Conservation (phyloP, 1,284 basidiomycete species). For the Xerocomus amazonicus region DNA sequence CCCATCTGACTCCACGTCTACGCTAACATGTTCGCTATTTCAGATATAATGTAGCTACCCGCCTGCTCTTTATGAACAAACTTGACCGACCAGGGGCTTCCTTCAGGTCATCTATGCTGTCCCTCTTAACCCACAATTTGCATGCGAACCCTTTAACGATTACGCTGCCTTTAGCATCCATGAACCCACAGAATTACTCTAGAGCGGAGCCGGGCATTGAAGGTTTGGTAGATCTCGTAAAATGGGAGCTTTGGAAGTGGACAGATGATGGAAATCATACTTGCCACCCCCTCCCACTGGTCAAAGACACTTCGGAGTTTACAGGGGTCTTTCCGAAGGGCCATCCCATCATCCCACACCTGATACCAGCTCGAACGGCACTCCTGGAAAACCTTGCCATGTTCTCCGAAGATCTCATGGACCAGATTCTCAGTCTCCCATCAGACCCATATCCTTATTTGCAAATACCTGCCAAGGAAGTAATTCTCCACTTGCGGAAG, state of each 20-base stretch:
- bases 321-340: conserved; percentile 44
- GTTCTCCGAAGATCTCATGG: conserved; percentile 77
- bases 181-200: conserved; percentile 59
- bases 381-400: conserved; percentile 78
- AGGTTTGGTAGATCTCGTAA: conserved; percentile 76
- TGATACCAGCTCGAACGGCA: conserved; percentile 62
- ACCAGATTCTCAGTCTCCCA: conserved; percentile 58
- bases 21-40: not conserved
- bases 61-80: conserved; percentile 86
- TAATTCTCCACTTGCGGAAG: conserved; percentile 64
- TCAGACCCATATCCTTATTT: conserved; percentile 62
- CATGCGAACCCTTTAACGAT: conserved; percentile 72
- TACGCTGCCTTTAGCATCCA: conserved; percentile 76
- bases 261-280: conserved; percentile 43
- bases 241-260: conserved; percentile 80
- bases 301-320: conserved; percentile 40
- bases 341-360: conserved; percentile 66
- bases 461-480: conserved; percentile 43
- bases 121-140: conserved; percentile 68
- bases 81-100: conserved; percentile 83
- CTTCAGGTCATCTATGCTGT: conserved; percentile 64
- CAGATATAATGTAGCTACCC: conserved; percentile 75
- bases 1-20: not conserved
- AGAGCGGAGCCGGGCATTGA: conserved; percentile 72
- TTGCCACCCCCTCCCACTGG: conserved; percentile 51